Conservation (phyloP, 495 filamentous ascomycete genomes). For the Aspergillus saccharolyticus region DNA sequence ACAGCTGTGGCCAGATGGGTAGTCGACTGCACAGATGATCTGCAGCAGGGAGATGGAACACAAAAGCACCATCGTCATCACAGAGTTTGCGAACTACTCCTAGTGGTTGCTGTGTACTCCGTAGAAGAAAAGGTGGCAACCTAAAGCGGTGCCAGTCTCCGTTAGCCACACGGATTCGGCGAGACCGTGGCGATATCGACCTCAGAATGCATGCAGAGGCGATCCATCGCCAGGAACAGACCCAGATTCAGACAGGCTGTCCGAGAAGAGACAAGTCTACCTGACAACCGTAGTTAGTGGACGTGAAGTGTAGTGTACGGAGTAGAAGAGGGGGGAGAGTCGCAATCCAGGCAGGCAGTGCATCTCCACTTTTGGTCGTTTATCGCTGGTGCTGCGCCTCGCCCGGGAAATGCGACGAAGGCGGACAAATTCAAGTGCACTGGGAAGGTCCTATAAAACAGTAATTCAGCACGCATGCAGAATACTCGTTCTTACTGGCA, state of each 20-base stretch:
- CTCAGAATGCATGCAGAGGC: constrained; percentile 1
- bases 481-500: neutral
- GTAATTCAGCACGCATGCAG: neutral
- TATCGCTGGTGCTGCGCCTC: constrained; percentile 2
- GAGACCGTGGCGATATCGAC: constrained; percentile 5
- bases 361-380: neutral
- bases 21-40: neutral
- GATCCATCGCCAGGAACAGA: constrained; percentile 6
- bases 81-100: too few species aligned
- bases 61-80: neutral
- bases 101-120: too few species aligned
- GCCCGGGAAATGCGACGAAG: neutral
- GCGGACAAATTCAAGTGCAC: neutral
- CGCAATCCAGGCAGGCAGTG: constrained; percentile 1
- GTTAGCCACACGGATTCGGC: neutral
- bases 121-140: neutral
- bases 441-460: neutral
- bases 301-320: neutral
- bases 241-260: neutral
- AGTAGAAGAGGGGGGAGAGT: neutral
- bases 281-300: neutral
- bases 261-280: neutral
- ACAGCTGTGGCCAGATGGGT: too few species aligned
- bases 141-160: neutral
- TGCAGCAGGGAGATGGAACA: neutral